Evolutionary conservation across 2,329 filamentous ascomycete genomes (phyloP).

Genomic region (Colletotrichum eleusines): DNA sequence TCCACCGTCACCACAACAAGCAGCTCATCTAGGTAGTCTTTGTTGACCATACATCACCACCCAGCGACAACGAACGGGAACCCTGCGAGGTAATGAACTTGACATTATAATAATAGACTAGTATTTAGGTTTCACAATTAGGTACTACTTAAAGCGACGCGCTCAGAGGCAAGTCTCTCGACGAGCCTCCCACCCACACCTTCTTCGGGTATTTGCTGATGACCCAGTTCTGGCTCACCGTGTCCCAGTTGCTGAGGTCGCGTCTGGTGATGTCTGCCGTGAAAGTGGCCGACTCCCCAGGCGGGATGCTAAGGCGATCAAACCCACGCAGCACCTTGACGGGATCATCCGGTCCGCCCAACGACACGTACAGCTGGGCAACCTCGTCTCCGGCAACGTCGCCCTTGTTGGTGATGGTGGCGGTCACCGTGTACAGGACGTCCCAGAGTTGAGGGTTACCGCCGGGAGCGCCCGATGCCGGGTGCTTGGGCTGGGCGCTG

Average conservation of each 20-base stretch:
- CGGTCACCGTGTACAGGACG: slow-evolving; percentile 74
- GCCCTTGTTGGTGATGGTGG: slow-evolving; percentile 80
- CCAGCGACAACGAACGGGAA: neutral
- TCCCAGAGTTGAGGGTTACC: slow-evolving; percentile 77
- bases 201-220: slow-evolving; percentile 64
- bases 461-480: slow-evolving; percentile 67
- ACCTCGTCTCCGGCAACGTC: slow-evolving; percentile 75
- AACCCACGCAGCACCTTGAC: slow-evolving; percentile 80
- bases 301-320: slow-evolving; percentile 78
- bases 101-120: slow-evolving; percentile 17
- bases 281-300: slow-evolving; percentile 77
- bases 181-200: slow-evolving; percentile 67
- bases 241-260: slow-evolving; percentile 91
- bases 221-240: slow-evolving; percentile 85
- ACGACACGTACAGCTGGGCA: slow-evolving; percentile 81
- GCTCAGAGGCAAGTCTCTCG: slow-evolving; percentile 63
- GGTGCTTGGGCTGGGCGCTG: slow-evolving; percentile 66
- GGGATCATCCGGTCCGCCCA: slow-evolving; percentile 82
- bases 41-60: neutral
- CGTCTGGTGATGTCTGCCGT: slow-evolving; percentile 77
- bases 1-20: neutral
- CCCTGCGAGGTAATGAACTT: neutral
- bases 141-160: slow-evolving; percentile 47
- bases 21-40: neutral
- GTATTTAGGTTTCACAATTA: neutral